Conservation (phyloP, 768 basidiomycete genomes). For the Auriscalpium orientale region DNA sequence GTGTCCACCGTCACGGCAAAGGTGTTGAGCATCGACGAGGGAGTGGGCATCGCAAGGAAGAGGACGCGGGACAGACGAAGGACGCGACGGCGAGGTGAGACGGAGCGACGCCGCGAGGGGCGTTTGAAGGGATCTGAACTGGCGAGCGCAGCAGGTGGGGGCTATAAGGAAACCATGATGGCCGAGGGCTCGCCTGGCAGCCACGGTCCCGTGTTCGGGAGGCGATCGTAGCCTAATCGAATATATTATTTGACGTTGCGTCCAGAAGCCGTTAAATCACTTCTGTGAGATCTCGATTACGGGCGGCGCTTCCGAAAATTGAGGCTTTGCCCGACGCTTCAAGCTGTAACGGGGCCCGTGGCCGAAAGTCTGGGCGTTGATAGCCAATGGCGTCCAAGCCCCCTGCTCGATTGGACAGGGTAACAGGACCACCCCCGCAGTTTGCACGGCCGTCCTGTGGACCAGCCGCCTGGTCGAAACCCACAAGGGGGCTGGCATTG, state of each 20-base stretch:
- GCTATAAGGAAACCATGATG: constrained; percentile 15
- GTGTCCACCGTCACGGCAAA: constrained; percentile 7
- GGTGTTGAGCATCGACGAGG: constrained; percentile 9
- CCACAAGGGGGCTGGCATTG: no score
- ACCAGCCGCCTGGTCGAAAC: no score
- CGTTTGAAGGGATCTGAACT: constrained; percentile 1
- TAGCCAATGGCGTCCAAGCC: no score
- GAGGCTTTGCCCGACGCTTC: background rate
- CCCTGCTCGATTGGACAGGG: no score
- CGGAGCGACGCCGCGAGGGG: background rate
- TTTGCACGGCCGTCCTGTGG: no score
- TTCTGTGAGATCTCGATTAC: background rate
- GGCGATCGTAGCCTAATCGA: constrained; percentile 3
- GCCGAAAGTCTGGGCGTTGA: background rate
- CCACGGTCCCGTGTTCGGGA: constrained; percentile 15
- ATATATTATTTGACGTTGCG: background rate
- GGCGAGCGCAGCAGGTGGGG: background rate
- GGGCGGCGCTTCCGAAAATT: background rate
- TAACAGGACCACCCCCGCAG: no score
- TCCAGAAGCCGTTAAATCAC: background rate
- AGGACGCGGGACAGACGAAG: background rate
- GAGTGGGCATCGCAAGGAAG: constrained; percentile 2
- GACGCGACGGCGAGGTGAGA: background rate
- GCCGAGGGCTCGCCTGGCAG: constrained; percentile 8
- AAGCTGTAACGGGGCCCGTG: background rate